Conservation (phyloP, 805 yeast genomes). For the Cyberlindnera subsufficiens region DNA sequence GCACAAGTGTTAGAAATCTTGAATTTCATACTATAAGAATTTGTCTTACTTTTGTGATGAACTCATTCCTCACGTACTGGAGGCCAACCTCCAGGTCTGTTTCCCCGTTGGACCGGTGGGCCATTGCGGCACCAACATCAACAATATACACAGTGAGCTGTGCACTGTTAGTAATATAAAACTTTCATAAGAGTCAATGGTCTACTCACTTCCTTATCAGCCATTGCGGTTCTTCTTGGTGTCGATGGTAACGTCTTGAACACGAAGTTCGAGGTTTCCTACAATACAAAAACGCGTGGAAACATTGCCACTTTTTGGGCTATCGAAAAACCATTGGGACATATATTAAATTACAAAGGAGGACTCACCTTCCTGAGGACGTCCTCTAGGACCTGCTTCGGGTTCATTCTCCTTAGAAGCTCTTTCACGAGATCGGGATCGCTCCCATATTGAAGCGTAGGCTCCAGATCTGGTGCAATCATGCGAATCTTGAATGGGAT, state of each 20-base stretch:
- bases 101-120: slow-evolving; percentile 20
- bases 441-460: slow-evolving; percentile 51
- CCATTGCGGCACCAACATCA: slow-evolving; percentile 42
- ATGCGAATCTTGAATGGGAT: slow-evolving; percentile 42
- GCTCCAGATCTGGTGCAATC: slow-evolving; percentile 38
- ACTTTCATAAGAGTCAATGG: too few species aligned
- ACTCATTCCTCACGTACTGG: slow-evolving; percentile 35
- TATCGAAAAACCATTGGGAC: neutral
- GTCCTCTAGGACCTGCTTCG: slow-evolving; percentile 44
- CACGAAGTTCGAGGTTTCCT: too few species aligned
- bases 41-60: slow-evolving; percentile 20
- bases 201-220: slow-evolving; percentile 29
- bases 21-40: neutral
- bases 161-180: neutral
- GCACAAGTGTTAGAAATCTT: neutral
- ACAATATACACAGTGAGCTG: slow-evolving; percentile 41
- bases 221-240: slow-evolving; percentile 19
- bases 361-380: slow-evolving; percentile 45
- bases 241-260: too few species aligned
- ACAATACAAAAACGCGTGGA: too few species aligned
- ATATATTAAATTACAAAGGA: slow-evolving; percentile 32
- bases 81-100: slow-evolving; percentile 33
- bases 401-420: slow-evolving; percentile 39
- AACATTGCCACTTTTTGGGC: neutral
- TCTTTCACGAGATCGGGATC: slow-evolving; percentile 36